Base-by-base conservation (phyloP, 2,329 filamentous ascomycete species). In the Eurotiales sp. region DNA sequence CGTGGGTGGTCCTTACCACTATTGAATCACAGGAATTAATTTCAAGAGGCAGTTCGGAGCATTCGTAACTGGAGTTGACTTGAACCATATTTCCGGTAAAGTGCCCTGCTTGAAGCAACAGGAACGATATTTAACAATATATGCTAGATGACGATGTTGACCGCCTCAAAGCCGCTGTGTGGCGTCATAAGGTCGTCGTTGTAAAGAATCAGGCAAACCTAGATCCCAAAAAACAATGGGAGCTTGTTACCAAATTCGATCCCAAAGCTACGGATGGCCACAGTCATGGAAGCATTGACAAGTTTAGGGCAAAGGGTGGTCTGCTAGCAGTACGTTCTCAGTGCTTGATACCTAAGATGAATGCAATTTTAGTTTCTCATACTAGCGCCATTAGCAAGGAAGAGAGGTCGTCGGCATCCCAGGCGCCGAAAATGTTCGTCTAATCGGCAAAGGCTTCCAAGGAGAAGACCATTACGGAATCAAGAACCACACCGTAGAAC, bases 361-460 rank as follows among this genome's bases (percentile, higher is more conserved):
- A 27, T n/a, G 22, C 25, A 43, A 27, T 43, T 22, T 22, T 11
- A 43, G 27, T 25, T 5, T 43, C 40, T 27, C 22, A 43, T 27
- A 23, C 40, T 43, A 8, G 11, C 10, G 3, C n/a, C 11, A 11
- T 14, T 45, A 51, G 48, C 40, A 45, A 51, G 48, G 48, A 45
- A 51, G 48, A 45, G 48, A 51, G 30, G 48, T 51, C 23, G 48
- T 51, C 23, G 48, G 48, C 17, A 51, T 51, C n/a, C 48, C 48
- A 22, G 48, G 48, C n/a, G 48, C 48, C 12, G 48, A 51, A 39
- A 51, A 51, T n/a, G 48, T 51, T 15, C 48, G 48, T 11, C 42
- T 51, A n/a, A 51, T 51, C 3, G 48, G 48, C 15, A 51, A 51
- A 22, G 48, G 48, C 6, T 51, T 51, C 41, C 48, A 51, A 45